A percentile compares a stretch with the other conserved stretches of the same genome.
These are phyloP conservation scores for Emericellopsis terricola DNA, from an alignment of 495 filamentous ascomycete species.

Conservation along the genomic window DNA sequence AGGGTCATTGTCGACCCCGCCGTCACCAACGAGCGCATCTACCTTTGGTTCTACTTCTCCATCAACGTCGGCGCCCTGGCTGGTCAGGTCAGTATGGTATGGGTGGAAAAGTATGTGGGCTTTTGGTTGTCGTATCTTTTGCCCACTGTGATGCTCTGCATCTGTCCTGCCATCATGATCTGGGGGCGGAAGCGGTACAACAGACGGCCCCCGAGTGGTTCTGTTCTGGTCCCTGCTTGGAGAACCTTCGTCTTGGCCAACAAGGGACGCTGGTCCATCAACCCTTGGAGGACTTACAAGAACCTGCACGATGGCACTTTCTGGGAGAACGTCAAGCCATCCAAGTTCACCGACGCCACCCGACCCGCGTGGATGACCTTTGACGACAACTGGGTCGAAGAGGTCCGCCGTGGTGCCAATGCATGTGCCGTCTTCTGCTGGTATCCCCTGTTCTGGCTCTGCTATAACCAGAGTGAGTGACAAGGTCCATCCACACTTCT, in stretches of 20 bases:
- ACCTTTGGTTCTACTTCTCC: slow-evolving; percentile 48
- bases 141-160: slow-evolving; percentile 36
- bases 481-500: background rate
- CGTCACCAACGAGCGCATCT: slow-evolving; percentile 40
- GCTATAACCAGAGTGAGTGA: slow-evolving; percentile 30
- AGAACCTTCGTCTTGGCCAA: slow-evolving; percentile 36
- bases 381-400: slow-evolving; percentile 57
- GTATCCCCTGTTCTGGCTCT: slow-evolving; percentile 38
- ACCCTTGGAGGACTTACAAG: slow-evolving; percentile 32
- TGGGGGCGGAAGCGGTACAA: slow-evolving; percentile 41
- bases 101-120: slow-evolving; percentile 56
- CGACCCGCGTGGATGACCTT: slow-evolving; percentile 51
- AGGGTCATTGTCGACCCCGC: slow-evolving; percentile 53
- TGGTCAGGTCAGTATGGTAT: slow-evolving; percentile 36
- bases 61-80: slow-evolving; percentile 49
- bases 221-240: slow-evolving; percentile 39
- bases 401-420: slow-evolving; percentile 22
- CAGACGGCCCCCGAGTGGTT: slow-evolving; percentile 39
- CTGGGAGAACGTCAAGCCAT: slow-evolving; percentile 54
- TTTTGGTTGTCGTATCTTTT: slow-evolving; percentile 56
- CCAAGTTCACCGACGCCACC: slow-evolving; percentile 22
- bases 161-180: slow-evolving; percentile 45
- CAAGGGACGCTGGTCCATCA: slow-evolving; percentile 45
- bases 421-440: slow-evolving; percentile 18
- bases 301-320: slow-evolving; percentile 36